phyloP scores from a whole-genome alignment of 371 early-diverging fungal genomes.

The Mucor sp. region DNA sequence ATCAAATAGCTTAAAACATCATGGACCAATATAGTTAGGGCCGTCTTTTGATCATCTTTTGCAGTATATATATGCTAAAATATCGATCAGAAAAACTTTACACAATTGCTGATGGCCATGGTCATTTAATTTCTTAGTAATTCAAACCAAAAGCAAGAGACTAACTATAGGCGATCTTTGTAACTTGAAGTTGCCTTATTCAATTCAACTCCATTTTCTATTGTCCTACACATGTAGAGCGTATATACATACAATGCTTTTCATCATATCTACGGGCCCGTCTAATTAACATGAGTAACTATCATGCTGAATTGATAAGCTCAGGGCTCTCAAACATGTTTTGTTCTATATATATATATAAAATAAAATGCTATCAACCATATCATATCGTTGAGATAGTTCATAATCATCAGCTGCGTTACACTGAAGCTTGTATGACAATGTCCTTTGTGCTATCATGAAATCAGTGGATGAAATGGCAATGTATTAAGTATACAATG shows the following conservation, averaged over 20 bases:
- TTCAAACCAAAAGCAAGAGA: neutral
- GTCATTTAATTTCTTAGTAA: neutral
- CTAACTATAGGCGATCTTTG: neutral
- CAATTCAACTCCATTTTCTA: neutral
- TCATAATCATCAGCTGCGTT: neutral
- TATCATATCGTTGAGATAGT: neutral
- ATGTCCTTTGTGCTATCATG: neutral
- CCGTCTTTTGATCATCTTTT: too few species aligned
- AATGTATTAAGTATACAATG: too few species aligned
- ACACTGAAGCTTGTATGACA: neutral
- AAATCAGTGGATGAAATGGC: neutral
- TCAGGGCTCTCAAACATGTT: neutral
- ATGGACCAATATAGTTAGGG: slow-evolving; percentile 7
- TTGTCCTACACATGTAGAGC: neutral
- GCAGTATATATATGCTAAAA: neutral
- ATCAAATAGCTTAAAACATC: neutral
- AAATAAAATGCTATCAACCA: neutral
- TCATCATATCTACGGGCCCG: too few species aligned
- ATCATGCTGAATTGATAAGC: too few species aligned
- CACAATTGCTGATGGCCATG: neutral
- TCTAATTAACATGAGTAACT: too few species aligned
- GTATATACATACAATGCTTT: too few species aligned
- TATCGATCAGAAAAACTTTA: neutral
- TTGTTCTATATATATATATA: neutral
- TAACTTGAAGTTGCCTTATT: neutral